A percentile compares a stretch with the other conserved stretches of the same genome.
These are phyloP conservation scores for Podospora appendiculata DNA, from an alignment of 495 filamentous ascomycete genomes.

Conservation along the genomic window DNA sequence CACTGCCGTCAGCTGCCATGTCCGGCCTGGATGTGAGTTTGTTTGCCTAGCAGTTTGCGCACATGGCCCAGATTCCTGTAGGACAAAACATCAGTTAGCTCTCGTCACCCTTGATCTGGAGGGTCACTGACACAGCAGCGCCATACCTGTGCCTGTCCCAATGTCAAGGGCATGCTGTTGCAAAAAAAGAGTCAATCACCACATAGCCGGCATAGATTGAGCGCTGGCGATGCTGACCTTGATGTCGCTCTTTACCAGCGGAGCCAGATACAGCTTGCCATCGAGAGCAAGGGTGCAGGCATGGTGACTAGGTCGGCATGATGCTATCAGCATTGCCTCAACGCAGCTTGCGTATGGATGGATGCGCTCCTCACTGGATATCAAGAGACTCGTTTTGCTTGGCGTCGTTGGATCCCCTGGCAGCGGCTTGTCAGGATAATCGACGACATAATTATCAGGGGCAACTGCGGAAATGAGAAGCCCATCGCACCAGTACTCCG, in stretches of 20 bases:
- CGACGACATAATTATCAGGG: neutral
- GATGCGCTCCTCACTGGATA: neutral
- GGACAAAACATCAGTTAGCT: neutral
- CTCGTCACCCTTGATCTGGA: neutral
- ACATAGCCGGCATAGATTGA: neutral
- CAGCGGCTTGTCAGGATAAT: too few relatives aligned
- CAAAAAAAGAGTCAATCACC: neutral
- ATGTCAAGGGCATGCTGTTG: neutral
- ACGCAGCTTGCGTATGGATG: neutral
- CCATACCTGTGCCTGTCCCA: neutral
- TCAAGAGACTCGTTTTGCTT: neutral
- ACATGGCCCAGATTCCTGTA: conserved; percentile 1
- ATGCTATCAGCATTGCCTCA: too few relatives aligned
- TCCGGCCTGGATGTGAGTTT: neutral
- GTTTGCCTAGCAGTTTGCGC: neutral
- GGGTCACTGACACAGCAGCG: neutral
- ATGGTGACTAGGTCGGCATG: neutral
- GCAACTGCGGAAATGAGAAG: neutral
- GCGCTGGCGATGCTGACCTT: neutral
- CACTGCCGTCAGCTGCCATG: neutral
- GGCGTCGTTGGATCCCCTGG: neutral
- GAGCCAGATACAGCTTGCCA: neutral
- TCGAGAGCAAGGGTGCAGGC: neutral
- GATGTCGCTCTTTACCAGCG: neutral
- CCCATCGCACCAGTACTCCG: neutral